Evolutionary conservation across 208 protist genomes (phyloP).

Genomic region (Crithidia bombi): DNA sequence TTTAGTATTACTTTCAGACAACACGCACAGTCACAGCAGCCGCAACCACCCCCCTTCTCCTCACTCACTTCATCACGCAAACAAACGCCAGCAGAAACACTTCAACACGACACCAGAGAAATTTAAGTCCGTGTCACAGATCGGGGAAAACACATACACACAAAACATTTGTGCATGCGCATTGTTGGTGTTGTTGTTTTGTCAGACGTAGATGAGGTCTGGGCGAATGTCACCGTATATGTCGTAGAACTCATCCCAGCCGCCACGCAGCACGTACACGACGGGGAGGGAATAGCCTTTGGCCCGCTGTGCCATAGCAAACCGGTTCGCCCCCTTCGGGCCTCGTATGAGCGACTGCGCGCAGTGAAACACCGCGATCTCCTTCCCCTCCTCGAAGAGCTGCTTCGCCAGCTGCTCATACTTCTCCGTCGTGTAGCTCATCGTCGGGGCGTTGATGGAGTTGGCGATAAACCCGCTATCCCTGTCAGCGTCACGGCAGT

Average conservation of each 20-base stretch:
- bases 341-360: constrained; percentile 77
- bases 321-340: constrained; percentile 58
- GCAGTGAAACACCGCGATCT: constrained; percentile 75
- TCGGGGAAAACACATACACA: too few relatives aligned
- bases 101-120: too few relatives aligned
- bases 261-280: constrained; percentile 75
- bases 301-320: constrained; percentile 48
- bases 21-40: too few relatives aligned
- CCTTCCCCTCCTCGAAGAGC: constrained; percentile 39
- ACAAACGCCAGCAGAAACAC: too few relatives aligned
- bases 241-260: constrained; percentile 65
- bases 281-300: constrained; percentile 35
- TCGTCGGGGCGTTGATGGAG: constrained; percentile 59
- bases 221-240: constrained; percentile 49
- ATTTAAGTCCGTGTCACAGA: too few relatives aligned
- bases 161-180: too few relatives aligned
- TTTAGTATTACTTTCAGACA: too few relatives aligned
- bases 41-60: too few relatives aligned
- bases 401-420: constrained; percentile 43
- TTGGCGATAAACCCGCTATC: constrained; percentile 56
- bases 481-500: constrained; percentile 80
- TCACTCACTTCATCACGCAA: too few relatives aligned
- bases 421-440: constrained; percentile 34
- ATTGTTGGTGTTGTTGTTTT: neutral
- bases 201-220: constrained; percentile 55